Conservation (phyloP, 2,329 filamentous ascomycete species). For the Fusarium beomiforme region DNA sequence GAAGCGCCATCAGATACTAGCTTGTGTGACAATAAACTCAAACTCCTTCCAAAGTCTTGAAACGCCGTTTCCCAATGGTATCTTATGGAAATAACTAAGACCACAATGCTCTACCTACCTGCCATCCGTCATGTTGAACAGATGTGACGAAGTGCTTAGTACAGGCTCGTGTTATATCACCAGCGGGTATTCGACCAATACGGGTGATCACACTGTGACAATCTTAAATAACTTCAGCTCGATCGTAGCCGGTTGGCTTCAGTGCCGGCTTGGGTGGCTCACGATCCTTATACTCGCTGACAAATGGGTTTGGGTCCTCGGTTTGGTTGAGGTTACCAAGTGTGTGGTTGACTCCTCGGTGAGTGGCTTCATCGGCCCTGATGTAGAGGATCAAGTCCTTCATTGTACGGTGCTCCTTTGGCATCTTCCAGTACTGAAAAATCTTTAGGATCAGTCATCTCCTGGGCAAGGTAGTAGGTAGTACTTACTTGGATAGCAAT, state of each 20-base stretch:
- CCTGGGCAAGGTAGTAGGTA: not conserved
- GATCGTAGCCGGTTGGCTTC: constrained; percentile 81
- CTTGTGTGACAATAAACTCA: not conserved
- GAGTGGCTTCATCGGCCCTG: constrained; percentile 87
- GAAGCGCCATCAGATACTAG: not conserved
- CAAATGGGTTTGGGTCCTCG: constrained; percentile 92
- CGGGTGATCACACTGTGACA: not conserved
- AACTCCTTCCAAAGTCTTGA: not conserved
- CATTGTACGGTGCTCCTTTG: constrained; percentile 84
- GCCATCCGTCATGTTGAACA: not conserved
- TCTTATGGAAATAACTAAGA: constrained; percentile 3
- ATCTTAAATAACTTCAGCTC: constrained; percentile 76
- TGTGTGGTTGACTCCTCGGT: constrained; percentile 96
- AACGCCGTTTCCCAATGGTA: constrained; percentile 22
- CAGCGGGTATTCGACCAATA: not conserved
- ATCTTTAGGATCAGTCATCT: constrained; percentile 1
- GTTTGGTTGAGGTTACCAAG: constrained; percentile 87
- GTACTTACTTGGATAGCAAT: constrained; percentile 74
- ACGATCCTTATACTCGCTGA: constrained; percentile 80
- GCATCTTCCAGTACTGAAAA: constrained; percentile 87
- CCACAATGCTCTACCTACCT: not conserved
- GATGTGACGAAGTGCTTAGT: not conserved
- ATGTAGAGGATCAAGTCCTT: constrained; percentile 88
- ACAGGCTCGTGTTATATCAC: not conserved
- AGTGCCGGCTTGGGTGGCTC: constrained; percentile 72